Base-by-base conservation (phyloP, 768 basidiomycete genomes). In the Calocera cornea region DNA sequence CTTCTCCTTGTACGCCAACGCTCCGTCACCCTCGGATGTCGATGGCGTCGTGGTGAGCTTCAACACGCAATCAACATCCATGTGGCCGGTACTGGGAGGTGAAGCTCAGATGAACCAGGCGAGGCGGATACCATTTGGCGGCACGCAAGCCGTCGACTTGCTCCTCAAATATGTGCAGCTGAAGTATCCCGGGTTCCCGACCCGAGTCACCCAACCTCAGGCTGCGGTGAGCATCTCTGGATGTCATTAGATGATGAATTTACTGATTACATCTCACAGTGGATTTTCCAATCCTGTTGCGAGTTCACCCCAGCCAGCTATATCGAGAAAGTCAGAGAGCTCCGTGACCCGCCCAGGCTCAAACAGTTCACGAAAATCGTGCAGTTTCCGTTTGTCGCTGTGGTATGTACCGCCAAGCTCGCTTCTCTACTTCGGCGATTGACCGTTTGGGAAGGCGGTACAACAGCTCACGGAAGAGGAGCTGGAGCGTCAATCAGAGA, bases 401-500 rank as follows among this genome's bases (percentile, higher is more conserved):
- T 77, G 8, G 79, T 79, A 38, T 66, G 78, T 64, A 17, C 66
- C 36, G n/a, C 1, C 24, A 24, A 16, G n/a, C 36, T n/a, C 1
- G 34, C 34, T 40, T 41, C 34, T 67, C 16, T 1, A 19, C 8
- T 41, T 29, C 65, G 33, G 29, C 14, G 11, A 16, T 5, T 8
- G 14, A 36, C 29, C 17, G 31, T 36, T 17, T 12, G 16, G 29
- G 19, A 64, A 78, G 64, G 81, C 83, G 0, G 76, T 81, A 0
- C 88, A 91, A 41, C 91, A 93, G 75, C 97, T 95, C 77, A 88
- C 90, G 0, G 92, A 95, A 70, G 95, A 97, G 72, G 94, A 97
- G 73, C 76, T 97, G 0, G 83, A 86, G 2, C 82, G 85, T 38
- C 83, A 87, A 40, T 80, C 87, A 0, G 94, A 97, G 76, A 87